These are phyloP conservation scores for Floccularia luteovirens DNA, from an alignment of 768 basidiomycete genomes.

Conservation along the genomic window DNA sequence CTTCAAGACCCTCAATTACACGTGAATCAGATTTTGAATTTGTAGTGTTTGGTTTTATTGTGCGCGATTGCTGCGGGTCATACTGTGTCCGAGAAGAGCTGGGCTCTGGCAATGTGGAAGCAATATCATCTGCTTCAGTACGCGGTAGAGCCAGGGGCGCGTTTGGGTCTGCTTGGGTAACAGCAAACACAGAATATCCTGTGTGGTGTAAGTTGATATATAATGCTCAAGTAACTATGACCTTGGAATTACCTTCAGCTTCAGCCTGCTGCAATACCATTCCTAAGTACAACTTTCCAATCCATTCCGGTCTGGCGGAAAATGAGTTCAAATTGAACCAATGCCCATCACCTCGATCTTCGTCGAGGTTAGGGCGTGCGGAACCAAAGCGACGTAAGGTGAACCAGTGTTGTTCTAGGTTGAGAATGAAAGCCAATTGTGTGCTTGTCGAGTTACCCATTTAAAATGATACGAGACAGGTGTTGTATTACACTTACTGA, in stretches of 20 bases:
- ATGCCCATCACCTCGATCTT: constrained; percentile 48
- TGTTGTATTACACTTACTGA: constrained; percentile 40
- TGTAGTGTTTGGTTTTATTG: not conserved
- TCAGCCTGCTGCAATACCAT: constrained; percentile 88
- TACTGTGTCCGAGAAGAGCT: constrained; percentile 18
- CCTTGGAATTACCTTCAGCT: constrained; percentile 50
- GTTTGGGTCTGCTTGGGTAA: constrained; percentile 54
- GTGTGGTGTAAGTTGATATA: constrained; percentile 1
- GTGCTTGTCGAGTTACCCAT: constrained; percentile 31
- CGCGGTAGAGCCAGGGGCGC: constrained; percentile 49
- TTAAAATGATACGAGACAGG: constrained; percentile 1
- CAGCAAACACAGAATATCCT: constrained; percentile 82
- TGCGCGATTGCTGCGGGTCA: not conserved
- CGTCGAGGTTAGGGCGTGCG: constrained; percentile 28
- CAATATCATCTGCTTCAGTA: constrained; percentile 65
- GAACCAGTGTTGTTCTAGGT: constrained; percentile 86
- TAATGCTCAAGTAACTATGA: not conserved
- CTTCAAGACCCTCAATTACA: constrained; percentile 44
- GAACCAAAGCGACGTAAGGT: constrained; percentile 75
- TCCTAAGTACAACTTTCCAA: constrained; percentile 74
- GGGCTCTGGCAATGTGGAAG: constrained; percentile 53
- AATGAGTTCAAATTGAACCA: constrained; percentile 92
- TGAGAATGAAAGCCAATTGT: constrained; percentile 84
- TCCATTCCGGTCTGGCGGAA: constrained; percentile 66
- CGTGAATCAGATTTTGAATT: not conserved